Evolutionary conservation across 2,329 filamentous ascomycete genomes (phyloP).

Genomic region (Conoideocrella luteorostrata): DNA sequence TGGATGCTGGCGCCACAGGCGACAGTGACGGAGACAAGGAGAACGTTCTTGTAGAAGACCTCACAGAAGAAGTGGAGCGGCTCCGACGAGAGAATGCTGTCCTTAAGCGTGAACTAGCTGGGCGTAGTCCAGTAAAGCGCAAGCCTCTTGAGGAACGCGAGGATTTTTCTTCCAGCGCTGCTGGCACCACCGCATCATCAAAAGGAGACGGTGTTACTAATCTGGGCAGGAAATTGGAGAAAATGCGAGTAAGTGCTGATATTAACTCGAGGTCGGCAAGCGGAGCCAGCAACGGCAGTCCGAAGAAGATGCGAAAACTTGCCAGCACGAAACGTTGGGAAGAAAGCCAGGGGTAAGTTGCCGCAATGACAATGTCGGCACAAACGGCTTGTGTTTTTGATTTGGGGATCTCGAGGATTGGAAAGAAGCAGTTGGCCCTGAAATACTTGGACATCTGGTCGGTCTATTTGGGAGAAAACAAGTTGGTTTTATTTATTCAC

Average conservation of each 20-base stretch:
- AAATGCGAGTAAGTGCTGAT: constrained; percentile 41
- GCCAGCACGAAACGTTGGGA: constrained; percentile 41
- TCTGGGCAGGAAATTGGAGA: constrained; percentile 43
- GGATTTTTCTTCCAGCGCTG: constrained; percentile 23
- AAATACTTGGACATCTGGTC: no score
- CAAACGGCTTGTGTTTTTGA: background rate
- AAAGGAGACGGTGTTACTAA: constrained; percentile 24
- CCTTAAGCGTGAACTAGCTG: constrained; percentile 58
- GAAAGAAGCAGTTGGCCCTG: no score
- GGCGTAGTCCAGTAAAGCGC: constrained; percentile 57
- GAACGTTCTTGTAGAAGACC: constrained; percentile 54
- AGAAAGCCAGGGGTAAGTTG: constrained; percentile 30
- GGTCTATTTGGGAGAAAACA: no score
- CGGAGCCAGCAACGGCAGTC: constrained; percentile 32
- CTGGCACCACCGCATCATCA: background rate
- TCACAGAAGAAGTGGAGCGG: constrained; percentile 65
- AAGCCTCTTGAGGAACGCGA: constrained; percentile 49
- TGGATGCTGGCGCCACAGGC: constrained; percentile 37
- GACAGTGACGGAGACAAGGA: constrained; percentile 55
- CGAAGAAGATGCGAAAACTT: constrained; percentile 49
- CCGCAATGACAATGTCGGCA: no score
- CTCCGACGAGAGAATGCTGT: constrained; percentile 58
- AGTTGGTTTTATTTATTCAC: no score
- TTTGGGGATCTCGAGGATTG: background rate
- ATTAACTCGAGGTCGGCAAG: constrained; percentile 18